A percentile compares a stretch with the other conserved stretches of the same genome.
These are phyloP conservation scores for Pyrenopolyporus hunteri DNA, from an alignment of 495 filamentous ascomycete genomes.

Conservation along the genomic window DNA sequence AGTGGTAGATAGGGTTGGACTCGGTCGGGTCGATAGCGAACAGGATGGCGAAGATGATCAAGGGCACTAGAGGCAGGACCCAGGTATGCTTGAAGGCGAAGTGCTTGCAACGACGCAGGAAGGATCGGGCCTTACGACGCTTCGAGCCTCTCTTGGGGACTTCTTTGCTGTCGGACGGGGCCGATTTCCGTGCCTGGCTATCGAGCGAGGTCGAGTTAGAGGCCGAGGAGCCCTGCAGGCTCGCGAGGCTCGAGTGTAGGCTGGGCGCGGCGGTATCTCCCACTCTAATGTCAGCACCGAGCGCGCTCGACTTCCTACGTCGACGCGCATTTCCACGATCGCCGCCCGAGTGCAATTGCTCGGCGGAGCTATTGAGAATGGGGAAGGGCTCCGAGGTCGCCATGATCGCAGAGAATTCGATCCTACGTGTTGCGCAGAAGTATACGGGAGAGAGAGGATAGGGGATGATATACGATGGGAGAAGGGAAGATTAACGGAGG, in stretches of 20 bases:
- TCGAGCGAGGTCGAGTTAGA: constrained; percentile 1
- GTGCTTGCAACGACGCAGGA: constrained; percentile 69
- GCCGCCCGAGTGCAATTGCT: constrained; percentile 46
- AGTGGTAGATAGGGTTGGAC: constrained; percentile 82
- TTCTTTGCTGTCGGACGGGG: constrained; percentile 23
- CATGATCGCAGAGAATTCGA: constrained; percentile 35
- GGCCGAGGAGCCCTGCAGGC: constrained; percentile 32
- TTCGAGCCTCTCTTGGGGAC: constrained; percentile 54
- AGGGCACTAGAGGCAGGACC: constrained; percentile 65
- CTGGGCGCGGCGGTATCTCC: constrained; percentile 57
- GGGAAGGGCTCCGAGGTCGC: constrained; percentile 53
- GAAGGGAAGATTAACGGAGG: background rate
- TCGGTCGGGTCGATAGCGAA: constrained; percentile 81
- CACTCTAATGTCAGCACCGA: constrained; percentile 50
- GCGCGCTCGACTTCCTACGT: constrained; percentile 56
- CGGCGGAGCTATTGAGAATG: constrained; percentile 49
- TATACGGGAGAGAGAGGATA: background rate
- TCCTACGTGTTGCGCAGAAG: constrained; percentile 2
- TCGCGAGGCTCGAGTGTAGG: constrained; percentile 51
- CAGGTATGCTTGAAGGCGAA: constrained; percentile 76
- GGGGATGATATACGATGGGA: background rate
- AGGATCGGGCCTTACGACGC: constrained; percentile 63
- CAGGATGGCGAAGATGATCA: constrained; percentile 68
- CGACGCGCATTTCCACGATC: constrained; percentile 45
- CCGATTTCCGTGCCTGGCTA: constrained; percentile 5